Evolutionary conservation across 2,329 filamentous ascomycete genomes (phyloP), one percentile per base, ranked within the genome.

Genomic region (Pezicula rhizophila): DNA sequence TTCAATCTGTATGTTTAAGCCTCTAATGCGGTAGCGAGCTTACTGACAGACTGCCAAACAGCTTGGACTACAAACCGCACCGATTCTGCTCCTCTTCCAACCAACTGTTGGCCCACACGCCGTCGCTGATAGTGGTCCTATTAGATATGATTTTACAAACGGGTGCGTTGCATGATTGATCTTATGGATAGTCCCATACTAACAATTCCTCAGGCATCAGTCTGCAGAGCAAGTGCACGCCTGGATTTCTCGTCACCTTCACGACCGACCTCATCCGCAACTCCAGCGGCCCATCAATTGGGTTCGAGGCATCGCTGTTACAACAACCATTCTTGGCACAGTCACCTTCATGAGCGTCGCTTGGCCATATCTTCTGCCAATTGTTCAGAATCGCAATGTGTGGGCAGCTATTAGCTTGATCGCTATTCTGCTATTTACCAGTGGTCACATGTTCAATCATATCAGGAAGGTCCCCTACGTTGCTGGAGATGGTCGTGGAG

Each of bases 401-500:
- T 99, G 93, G 93, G 91, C 92, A 20, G 89, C 87, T 18, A 70
- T 95, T 61, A 95, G 87, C 68, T 74, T 99, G 58, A 90, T 97
- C 61, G 77, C 84, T 12, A 91, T 99, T 54, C 79, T 99, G 38
- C 76, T 96, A 50, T 99, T 97, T 71, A 96, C 87, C 42, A 93
- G 87, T 60, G 95, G 93, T 35, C 91, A 97, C 70, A 99, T 99
- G 95, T 99, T 95, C 78, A 99, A 97, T 69, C 91, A 96, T 65
- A 99, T 99, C 64, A 82, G 95, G 60, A 92, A 93, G 67, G 89
- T 95, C 2, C 93, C 93, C 2, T 99, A 99, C 61, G 89, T 97
- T 28, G 77, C 83, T 38, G 87, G 86, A 38, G 84, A 97, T 65
- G 89, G 89, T 20, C 82, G 79, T 47, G 93, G 93, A 15, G 90